Evolutionary conservation across 306 rosid genomes (phyloP).

Genomic region (Inga leiocalycina): DNA sequence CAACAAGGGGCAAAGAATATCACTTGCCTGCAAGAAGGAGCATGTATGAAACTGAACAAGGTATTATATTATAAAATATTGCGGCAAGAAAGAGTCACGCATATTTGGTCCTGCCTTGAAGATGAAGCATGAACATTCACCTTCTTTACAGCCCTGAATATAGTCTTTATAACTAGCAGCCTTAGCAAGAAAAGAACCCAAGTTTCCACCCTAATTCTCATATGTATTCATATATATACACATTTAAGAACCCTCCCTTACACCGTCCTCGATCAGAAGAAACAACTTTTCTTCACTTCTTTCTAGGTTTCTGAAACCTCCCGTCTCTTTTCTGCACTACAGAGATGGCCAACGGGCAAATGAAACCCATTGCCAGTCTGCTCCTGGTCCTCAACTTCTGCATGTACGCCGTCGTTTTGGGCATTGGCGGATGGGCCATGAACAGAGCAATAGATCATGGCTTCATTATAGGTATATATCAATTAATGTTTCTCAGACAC

Average conservation of each 20-base stretch:
- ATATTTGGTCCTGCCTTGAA: conserved; percentile 70
- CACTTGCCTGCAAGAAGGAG: conserved; percentile 42
- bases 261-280: conserved; percentile 19
- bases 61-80: conserved; percentile 42
- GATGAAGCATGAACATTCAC: conserved; percentile 60
- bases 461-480: conserved; percentile 65
- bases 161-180: conserved; percentile 46
- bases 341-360: conserved; percentile 64
- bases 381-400: conserved; percentile 83
- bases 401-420: conserved; percentile 85
- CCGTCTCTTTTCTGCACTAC: neutral
- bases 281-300: conserved; percentile 27
- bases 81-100: conserved; percentile 64
- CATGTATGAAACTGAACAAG: conserved; percentile 37
- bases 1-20: conserved; percentile 61
- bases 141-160: conserved; percentile 70
- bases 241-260: conserved; percentile 29
- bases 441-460: conserved; percentile 87
- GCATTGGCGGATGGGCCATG: conserved; percentile 96
- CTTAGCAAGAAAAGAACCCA: conserved; percentile 89
- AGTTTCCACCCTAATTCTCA: conserved; percentile 31
- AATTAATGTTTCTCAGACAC: neutral
- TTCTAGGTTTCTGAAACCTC: conserved; percentile 33
- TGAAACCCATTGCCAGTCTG: conserved; percentile 69
- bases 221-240: conserved; percentile 14